Evolutionary conservation across 2,329 filamentous ascomycete species (phyloP), one percentile per base, ranked within the genome.

Genomic region (Nemania sp.): DNA sequence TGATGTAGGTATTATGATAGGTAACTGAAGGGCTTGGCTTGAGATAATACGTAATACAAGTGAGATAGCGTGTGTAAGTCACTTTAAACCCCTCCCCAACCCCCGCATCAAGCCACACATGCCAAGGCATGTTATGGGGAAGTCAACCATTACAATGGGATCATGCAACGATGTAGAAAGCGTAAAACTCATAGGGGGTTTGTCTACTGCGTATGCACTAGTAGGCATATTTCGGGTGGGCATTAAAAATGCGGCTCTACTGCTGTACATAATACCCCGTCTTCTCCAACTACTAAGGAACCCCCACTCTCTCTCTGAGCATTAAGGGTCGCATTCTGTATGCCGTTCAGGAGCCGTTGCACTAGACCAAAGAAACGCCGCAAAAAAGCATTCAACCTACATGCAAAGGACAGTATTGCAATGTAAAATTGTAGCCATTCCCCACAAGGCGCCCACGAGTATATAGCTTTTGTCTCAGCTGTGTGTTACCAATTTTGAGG

Each of bases 31-130:
- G 11, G 18, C 15, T 2, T 11, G 38, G 38, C 11, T 15, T 1
- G 38, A 41, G 38, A 41, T 41, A 41, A 41, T 41, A 41, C 38
- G 5, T 41, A 41, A 41, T 18, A 41, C 38, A 5, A 41, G 38
- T 15, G 5, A 15, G 38, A 15, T 15, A 41, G 38, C 2, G 38
- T 41, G 15, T 41, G 11, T 35, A 29, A 18, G 35, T 43, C 15
- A 38, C 24, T 43, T 41, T 15, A 4, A 41, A 15, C 38, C 38
- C 38, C 11, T 41, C 15, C 38, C 11, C 38, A 15, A 38, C 5
- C 53, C 35, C 35, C 32, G 32, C 59, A 62, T 54, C 58, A 43
- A 54, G 49, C 59, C 59, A 62, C 59, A 62, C 59, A 49, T 22
- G 35, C 59, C 49, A 62, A 62, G 45, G 47, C 29, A 41, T 11